Evolutionary conservation across 139 green algal genomes (phyloP), one percentile per base, ranked within the genome.

Genomic region (Chlamydomonas sp.): DNA sequence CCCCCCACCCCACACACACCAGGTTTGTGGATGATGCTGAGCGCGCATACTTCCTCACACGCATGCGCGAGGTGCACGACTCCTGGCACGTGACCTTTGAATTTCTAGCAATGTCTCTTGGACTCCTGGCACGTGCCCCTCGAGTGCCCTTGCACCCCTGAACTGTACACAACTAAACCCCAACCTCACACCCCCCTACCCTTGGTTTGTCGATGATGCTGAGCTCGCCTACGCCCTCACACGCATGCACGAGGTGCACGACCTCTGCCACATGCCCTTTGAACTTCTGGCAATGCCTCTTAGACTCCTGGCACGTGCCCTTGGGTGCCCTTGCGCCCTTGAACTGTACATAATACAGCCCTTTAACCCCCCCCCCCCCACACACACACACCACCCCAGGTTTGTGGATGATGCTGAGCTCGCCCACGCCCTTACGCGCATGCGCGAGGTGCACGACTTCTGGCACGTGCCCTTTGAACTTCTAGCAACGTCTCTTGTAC

Each of bases 41-140:
- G 74, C 77, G 97, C 48, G 93, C 93, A 0, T 98, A 95, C 60
- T 87, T 97, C 3, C 83, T 88, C 3, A 70, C 70, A 26, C 74
- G 92, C 8, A 82, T 79, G n/a, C 76, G 91, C 1, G 85, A 97
- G 73, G 85, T 94, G n/a, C 91, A 97, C 64, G 90, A 97, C 83
- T 90, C 96, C 10, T 98, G 93, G 93, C 93, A 98, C 74, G 86
- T 95, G 2, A 71, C 98, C n/a, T 97, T 97, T 75, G 89, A 65
- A 63, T 94, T 86, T 73, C 85, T 88, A 66, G 98, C 93, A 39
- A 96, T n/a, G n/a, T n/a, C n/a, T n/a, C n/a, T n/a, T n/a, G n/a
- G n/a, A n/a, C n/a, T n/a, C n/a, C n/a, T n/a, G n/a, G n/a, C n/a
- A n/a, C n/a, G n/a, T n/a, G n/a, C n/a, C n/a, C n/a, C n/a, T n/a